Base-by-base conservation (phyloP, 2,329 filamentous ascomycete genomes). In the Tolypocladium ovalisporum region DNA sequence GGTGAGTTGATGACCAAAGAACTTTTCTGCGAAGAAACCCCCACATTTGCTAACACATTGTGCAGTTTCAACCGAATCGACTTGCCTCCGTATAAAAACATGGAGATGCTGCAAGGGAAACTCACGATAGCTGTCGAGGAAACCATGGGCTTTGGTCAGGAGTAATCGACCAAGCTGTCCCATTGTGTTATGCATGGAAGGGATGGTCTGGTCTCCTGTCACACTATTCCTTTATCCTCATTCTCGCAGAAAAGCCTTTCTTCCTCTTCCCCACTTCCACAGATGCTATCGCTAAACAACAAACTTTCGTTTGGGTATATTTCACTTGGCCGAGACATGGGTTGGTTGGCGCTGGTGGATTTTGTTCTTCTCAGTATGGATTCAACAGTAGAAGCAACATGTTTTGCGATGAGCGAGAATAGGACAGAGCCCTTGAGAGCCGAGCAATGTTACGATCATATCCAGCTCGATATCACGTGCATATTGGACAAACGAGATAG, bases 71-170 rank as follows among this genome's bases (percentile, higher is more conserved):
- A 99, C 74, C 91, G 94, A 67, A 82, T 99, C 63, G 94, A 99
- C 74, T 77, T 99, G 54, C 94, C 94, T 44, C 86, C 90, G 34
- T 99, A 99, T 71, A 97, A 97, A 79, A 84, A 80, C 27, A 81
- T 92, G 66, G 93, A 97, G 62, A 84, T 83, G 65, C 79, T 99
- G 63, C 88, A 93, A 70, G 79, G 86, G 68, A 99, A 99, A 76
- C 79, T 99, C 66, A 94, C 92, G 8, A 96, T 96, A 74, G 94
- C 94, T 32, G 94, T 99, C 57, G 94, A 99, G 76, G 94, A 99
- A 78, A 99, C 94, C 0, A 92, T 99, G 79, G 94, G 94, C 61
- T 99, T 99, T 71, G 94, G 94, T 63, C 94, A 99, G 77, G 94
- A 99, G 78, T 99, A 90, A 59, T 67, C 19, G 47, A 52, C 29